phyloP scores from a whole-genome alignment of 345 rosid genomes.

The Heritiera littoralis region DNA sequence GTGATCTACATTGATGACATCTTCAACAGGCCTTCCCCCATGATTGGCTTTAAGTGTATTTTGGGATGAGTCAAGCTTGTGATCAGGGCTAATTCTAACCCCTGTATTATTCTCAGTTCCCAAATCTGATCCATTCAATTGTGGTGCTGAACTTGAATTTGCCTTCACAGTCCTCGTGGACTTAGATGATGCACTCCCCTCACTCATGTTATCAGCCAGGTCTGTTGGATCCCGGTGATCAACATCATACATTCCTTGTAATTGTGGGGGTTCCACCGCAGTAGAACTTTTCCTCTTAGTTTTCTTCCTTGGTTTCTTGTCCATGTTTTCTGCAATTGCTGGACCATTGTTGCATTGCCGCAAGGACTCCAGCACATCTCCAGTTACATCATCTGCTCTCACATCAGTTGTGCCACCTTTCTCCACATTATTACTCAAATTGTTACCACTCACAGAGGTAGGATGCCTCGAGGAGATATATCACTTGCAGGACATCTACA shows the following conservation, averaged over 20 bases:
- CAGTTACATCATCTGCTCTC: slow-evolving; percentile 48
- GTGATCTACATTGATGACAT: slow-evolving; percentile 17
- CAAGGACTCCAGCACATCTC: slow-evolving; percentile 48
- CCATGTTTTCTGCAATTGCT: slow-evolving; percentile 31
- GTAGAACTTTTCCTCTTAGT: slow-evolving; percentile 42
- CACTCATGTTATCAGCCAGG: slow-evolving; percentile 19
- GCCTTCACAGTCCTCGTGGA: slow-evolving; percentile 21
- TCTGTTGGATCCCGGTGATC: slow-evolving; percentile 20
- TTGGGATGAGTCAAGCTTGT: slow-evolving; percentile 12
- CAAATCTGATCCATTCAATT: slow-evolving; percentile 22
- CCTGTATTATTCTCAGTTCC: slow-evolving; percentile 2
- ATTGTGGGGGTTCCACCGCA: slow-evolving; percentile 22
- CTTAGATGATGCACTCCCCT: slow-evolving; percentile 29
- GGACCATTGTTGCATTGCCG: slow-evolving; percentile 32
- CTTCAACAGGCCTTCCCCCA: slow-evolving; percentile 24
- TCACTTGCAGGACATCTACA: slow-evolving; percentile 15
- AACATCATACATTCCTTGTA: slow-evolving; percentile 32
- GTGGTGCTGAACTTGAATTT: slow-evolving; percentile 22
- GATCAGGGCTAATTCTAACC: not conserved
- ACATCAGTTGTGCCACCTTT: slow-evolving; percentile 26
- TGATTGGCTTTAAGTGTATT: slow-evolving; percentile 10
- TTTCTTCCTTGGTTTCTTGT: slow-evolving; percentile 44
- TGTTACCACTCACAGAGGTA: slow-evolving; percentile 24
- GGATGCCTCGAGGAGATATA: slow-evolving; percentile 24
- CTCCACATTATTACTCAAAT: slow-evolving; percentile 21